Percentiles rank a stretch among this genome's conserved stretches.
Evolutionary conservation across 2,329 filamentous ascomycete species (phyloP).

Genomic region (Venturia carpophila): DNA sequence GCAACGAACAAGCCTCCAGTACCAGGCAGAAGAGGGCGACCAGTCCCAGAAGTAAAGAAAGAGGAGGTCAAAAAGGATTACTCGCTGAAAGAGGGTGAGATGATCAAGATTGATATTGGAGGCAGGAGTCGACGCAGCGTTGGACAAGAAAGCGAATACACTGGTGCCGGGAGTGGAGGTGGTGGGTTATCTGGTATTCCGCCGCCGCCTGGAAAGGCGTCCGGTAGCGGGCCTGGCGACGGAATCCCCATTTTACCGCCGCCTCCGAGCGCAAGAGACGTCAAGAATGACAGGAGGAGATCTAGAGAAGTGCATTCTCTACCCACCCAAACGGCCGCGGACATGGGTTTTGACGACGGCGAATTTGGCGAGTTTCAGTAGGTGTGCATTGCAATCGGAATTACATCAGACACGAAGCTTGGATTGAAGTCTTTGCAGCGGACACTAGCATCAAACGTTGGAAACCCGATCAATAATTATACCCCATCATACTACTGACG

Average conservation of each 20-base stretch:
- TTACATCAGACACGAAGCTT: neutral
- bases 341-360: slow-evolving; percentile 77
- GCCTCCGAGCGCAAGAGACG: slow-evolving; percentile 55
- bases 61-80: slow-evolving; percentile 61
- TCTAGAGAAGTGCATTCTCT: slow-evolving; percentile 35
- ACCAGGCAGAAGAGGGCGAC: slow-evolving; percentile 20
- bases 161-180: slow-evolving; percentile 35
- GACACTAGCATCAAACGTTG: neutral
- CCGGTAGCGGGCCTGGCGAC: slow-evolving; percentile 22
- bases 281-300: slow-evolving; percentile 53
- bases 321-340: slow-evolving; percentile 45
- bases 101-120: slow-evolving; percentile 71
- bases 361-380: slow-evolving; percentile 76
- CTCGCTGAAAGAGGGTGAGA: slow-evolving; percentile 82
- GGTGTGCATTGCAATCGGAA: neutral
- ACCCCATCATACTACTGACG: neutral
- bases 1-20: slow-evolving; percentile 23
- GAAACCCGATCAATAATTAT: neutral
- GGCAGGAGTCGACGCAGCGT: slow-evolving; percentile 43
- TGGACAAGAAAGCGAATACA: slow-evolving; percentile 27
- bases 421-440: neutral
- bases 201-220: slow-evolving; percentile 51
- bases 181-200: slow-evolving; percentile 61
- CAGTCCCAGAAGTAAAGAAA: slow-evolving; percentile 33
- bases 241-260: slow-evolving; percentile 51